Base-by-base conservation (phyloP, 352 stramenopile genomes). In the Phytophthora fragariaefolia region DNA sequence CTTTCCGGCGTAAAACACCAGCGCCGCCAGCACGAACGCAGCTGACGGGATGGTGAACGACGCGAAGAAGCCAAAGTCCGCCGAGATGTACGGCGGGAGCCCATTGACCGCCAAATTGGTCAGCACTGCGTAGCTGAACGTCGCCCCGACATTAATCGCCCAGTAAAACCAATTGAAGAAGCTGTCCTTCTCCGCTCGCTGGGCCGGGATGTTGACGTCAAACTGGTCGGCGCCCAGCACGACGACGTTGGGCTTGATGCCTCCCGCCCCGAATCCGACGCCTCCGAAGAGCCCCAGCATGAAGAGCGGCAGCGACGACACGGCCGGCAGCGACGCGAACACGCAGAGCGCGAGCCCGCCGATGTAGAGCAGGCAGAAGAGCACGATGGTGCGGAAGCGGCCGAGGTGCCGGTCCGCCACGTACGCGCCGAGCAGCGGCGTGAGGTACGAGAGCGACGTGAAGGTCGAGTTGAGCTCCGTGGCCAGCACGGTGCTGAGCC, bases 101-200 rank as follows among this genome's bases (percentile, higher is more conserved):
- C 92, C 92, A 58, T 97, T 97, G 17, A 97, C 90, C 0, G 90
- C 92, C 28, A 98, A 64, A 60, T 97, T 97, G 6, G 90, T 93
- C 24, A 98, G 78, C 49, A 97, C 76, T 1, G 83, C 93, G 71
- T 96, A 97, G 77, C 91, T 97, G 57, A 97, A 86, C 32, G 92
- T 92, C 7, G 93, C 90, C 32, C 93, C 93, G 23, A 97, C 79
- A 66, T 98, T 98, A 72, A 98, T 97, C 13, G 87, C 77, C 89
- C 89, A 97, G 75, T 98, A 98, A 73, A 98, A 98, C 85, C 85
- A 97, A 63, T 97, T 97, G 78, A 98, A 98, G 69, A 97, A 98
- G 36, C 83, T 92, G 64, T 93, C 89, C 55, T 96, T 93, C 72
- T 95, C 87, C 0, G 60, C 59, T 3, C 83, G 81, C 70, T 96